phyloP scores from a whole-genome alignment of 2,329 filamentous ascomycete species.

The Cladosporium austrohemisphaericum region DNA sequence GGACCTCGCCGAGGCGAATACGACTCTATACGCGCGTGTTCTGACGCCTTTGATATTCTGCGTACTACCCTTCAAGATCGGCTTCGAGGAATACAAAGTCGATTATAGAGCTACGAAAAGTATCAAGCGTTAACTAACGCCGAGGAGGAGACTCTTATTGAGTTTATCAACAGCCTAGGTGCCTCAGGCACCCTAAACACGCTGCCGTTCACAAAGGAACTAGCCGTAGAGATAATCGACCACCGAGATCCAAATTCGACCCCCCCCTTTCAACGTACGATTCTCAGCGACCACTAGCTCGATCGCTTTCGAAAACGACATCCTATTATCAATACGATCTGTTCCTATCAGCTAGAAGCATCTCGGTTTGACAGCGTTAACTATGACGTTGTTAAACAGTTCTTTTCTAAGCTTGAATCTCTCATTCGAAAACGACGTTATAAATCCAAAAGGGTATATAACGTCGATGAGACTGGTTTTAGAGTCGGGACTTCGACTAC shows the following conservation, averaged over 20 bases:
- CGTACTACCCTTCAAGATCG: too few species aligned
- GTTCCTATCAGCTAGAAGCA: conserved; percentile 2
- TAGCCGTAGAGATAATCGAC: too few species aligned
- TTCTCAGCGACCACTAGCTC: conserved; percentile 12
- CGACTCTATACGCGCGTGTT: too few species aligned
- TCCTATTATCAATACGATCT: conserved; percentile 7
- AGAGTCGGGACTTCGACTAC: too few species aligned
- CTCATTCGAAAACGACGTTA: too few species aligned
- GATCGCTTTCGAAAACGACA: conserved; percentile 12
- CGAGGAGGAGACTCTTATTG: too few species aligned
- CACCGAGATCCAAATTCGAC: background rate
- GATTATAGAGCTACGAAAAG: too few species aligned
- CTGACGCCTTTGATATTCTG: too few species aligned
- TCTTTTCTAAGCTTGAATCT: conserved; percentile 7
- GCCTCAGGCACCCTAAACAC: background rate
- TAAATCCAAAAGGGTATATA: background rate
- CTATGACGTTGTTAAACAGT: conserved; percentile 5
- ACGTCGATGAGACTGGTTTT: background rate
- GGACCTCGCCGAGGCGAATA: too few species aligned
- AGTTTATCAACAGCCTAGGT: too few species aligned
- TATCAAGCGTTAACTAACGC: too few species aligned
- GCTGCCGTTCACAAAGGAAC: background rate
- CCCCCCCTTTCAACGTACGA: background rate
- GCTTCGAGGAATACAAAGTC: too few species aligned
- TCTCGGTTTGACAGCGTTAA: background rate